Conservation (phyloP, 352 stramenopile genomes). For the Pythium dissotocum region DNA sequence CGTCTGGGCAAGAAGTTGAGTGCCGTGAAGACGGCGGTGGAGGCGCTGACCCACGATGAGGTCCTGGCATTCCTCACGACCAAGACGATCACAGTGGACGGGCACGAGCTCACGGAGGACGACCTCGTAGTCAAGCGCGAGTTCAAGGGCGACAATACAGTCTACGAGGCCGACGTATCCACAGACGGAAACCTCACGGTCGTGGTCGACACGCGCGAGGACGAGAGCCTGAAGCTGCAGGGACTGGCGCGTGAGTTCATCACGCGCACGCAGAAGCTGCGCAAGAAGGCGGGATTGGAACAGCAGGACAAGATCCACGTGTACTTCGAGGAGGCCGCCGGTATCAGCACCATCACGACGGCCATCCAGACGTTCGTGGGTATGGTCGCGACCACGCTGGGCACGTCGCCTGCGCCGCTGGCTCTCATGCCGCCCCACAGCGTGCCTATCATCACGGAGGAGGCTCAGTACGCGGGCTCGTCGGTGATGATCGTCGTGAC, state of each 20-base stretch:
- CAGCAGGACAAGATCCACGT: constrained; percentile 96
- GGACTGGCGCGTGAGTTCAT: constrained; percentile 96
- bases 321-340: constrained; percentile 88
- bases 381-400: constrained; percentile 60
- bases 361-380: constrained; percentile 60
- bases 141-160: constrained; percentile 92
- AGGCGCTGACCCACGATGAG: constrained; percentile 69
- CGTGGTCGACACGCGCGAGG: constrained; percentile 94
- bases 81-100: constrained; percentile 82
- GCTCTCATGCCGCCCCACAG: constrained; percentile 58
- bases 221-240: constrained; percentile 94
- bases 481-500: constrained; percentile 64
- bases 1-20: constrained; percentile 96
- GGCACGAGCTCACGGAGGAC: constrained; percentile 80
- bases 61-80: constrained; percentile 69
- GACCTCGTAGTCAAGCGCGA: constrained; percentile 94
- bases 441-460: constrained; percentile 72
- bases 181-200: constrained; percentile 92
- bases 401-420: constrained; percentile 59
- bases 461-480: constrained; percentile 71
- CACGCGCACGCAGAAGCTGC: constrained; percentile 98
- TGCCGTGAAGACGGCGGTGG: constrained; percentile 86
- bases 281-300: constrained; percentile 95
- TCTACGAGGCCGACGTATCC: constrained; percentile 91
- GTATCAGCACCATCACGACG: constrained; percentile 54